Evolutionary conservation across 2,329 filamentous ascomycete species (phyloP).

Genomic region (Fusarium subtropicale): DNA sequence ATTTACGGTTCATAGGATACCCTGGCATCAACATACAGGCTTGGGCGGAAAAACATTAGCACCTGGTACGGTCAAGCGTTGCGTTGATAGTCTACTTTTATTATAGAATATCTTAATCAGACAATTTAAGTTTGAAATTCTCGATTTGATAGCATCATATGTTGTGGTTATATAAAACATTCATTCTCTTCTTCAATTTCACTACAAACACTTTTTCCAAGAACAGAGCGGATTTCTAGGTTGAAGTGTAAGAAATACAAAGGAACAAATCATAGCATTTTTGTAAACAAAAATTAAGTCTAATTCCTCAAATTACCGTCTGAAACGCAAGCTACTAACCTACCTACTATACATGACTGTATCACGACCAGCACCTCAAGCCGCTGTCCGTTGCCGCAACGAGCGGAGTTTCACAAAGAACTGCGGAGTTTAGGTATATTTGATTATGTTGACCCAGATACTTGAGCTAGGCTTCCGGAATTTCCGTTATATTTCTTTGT

Average conservation of each 20-base stretch:
- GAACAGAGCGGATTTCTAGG: not conserved
- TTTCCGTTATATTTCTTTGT: not conserved
- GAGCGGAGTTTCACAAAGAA: conserved; percentile 32
- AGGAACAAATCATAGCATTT: not conserved
- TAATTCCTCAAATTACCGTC: not conserved
- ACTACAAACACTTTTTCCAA: not conserved
- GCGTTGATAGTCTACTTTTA: conserved; percentile 4
- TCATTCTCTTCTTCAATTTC: not conserved
- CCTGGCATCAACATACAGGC: conserved; percentile 34
- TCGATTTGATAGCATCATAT: not conserved
- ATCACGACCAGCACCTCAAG: not conserved
- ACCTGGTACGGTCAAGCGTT: conserved; percentile 13
- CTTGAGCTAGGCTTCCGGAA: not conserved
- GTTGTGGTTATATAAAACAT: not conserved
- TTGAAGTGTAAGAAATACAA: not conserved
- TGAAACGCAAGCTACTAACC: not conserved
- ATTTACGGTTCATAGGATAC: conserved; percentile 39
- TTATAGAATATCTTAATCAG: conserved; percentile 17
- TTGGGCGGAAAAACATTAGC: conserved; percentile 21
- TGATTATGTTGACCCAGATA: not conserved
- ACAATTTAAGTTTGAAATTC: conserved; percentile 4
- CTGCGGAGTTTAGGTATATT: conserved; percentile 31
- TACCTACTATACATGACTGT: not conserved
- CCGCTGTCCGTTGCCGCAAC: conserved; percentile 11
- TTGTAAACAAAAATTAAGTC: not conserved